Conservation (phyloP, 2,329 filamentous ascomycete genomes). For the Colletotrichum gloeosporioides region DNA sequence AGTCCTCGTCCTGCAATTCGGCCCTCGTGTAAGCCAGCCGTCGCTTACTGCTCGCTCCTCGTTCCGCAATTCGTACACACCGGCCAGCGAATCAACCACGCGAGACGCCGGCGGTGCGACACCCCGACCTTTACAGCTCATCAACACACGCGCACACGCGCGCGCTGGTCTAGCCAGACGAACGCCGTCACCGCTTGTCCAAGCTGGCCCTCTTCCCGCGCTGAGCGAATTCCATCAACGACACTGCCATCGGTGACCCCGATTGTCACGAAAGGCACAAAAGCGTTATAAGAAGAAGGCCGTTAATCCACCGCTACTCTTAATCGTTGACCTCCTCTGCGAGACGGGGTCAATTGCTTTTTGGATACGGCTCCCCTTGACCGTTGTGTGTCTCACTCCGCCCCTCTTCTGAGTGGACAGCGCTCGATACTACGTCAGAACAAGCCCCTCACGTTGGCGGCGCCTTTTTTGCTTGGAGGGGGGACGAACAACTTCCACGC, state of each 20-base stretch:
- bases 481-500: background rate
- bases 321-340: background rate
- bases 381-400: background rate
- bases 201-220: background rate
- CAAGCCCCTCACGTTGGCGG: constrained; percentile 7
- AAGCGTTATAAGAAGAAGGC: background rate
- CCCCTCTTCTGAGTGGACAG: background rate
- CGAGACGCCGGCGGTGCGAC: background rate
- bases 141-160: background rate
- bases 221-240: background rate
- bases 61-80: constrained; percentile 2
- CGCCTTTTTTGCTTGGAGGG: background rate
- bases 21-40: background rate
- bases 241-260: background rate
- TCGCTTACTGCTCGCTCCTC: background rate
- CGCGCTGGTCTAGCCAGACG: background rate
- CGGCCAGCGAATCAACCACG: constrained; percentile 2
- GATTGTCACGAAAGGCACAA: background rate
- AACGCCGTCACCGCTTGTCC: constrained; percentile 2
- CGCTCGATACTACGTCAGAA: constrained; percentile 15
- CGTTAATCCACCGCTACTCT: background rate
- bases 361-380: background rate
- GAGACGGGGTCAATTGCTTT: background rate
- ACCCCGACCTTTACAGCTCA: background rate
- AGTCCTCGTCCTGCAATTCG: background rate